Evolutionary conservation across 768 basidiomycete genomes (phyloP).

Genomic region (Lactarius quietus): DNA sequence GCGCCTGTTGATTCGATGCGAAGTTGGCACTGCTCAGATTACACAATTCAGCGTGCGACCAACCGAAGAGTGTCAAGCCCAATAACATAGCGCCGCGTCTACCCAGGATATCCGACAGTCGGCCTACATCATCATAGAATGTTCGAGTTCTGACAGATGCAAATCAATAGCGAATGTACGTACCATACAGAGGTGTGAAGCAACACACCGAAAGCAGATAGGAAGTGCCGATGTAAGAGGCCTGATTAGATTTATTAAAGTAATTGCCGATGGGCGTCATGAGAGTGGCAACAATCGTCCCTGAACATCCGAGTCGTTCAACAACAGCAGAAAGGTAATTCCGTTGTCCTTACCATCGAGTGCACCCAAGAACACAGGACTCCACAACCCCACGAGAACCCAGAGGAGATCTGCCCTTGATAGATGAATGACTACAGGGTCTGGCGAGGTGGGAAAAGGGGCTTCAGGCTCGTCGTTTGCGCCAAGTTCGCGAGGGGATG

Average conservation of each 20-base stretch:
- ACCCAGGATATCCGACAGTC: constrained; percentile 80
- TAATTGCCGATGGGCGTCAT: constrained; percentile 82
- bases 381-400: constrained; percentile 79
- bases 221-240: constrained; percentile 85
- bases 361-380: constrained; percentile 78
- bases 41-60: constrained; percentile 31
- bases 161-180: constrained; percentile 27
- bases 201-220: constrained; percentile 87
- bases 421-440: constrained; percentile 1
- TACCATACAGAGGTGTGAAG: constrained; percentile 87
- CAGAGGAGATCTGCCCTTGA: constrained; percentile 56
- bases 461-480: neutral
- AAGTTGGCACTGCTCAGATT: constrained; percentile 4
- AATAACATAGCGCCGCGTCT: constrained; percentile 85
- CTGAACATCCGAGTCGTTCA: constrained; percentile 34
- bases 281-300: constrained; percentile 85
- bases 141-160: constrained; percentile 16
- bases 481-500: constrained; percentile 7
- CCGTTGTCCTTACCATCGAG: constrained; percentile 59
- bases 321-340: constrained; percentile 1
- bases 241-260: constrained; percentile 73
- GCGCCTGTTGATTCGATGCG: constrained; percentile 44
- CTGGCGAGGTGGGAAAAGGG: constrained; percentile 1
- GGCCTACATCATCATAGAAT: constrained; percentile 46
- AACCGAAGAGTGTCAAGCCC: constrained; percentile 77